Evolutionary conservation across 2,329 filamentous ascomycete species (phyloP).

Genomic region (Acrodontium crateriforme): DNA sequence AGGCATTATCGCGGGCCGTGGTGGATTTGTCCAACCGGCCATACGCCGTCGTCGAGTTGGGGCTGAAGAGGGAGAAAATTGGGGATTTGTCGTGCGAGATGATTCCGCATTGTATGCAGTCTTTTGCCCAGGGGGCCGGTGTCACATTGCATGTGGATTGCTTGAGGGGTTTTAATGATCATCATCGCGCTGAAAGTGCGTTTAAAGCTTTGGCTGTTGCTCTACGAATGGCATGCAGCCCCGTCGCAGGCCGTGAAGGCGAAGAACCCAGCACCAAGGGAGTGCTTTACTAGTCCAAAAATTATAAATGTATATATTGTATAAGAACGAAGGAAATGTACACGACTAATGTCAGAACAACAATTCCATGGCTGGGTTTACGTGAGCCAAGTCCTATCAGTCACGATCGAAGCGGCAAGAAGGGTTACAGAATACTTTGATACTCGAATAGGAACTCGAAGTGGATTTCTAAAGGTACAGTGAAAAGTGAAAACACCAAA

Average conservation of each 20-base stretch:
- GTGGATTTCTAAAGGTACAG: no score
- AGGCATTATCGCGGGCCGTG: constrained; percentile 84
- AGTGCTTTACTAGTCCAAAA: constrained; percentile 53
- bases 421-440: no score
- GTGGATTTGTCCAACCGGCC: constrained; percentile 91
- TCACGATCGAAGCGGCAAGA: no score
- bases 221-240: constrained; percentile 59
- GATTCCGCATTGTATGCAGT: constrained; percentile 90
- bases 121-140: constrained; percentile 79
- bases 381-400: no score
- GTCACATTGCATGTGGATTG: constrained; percentile 95
- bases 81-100: constrained; percentile 90
- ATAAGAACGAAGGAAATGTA: no score
- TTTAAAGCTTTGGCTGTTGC: constrained; percentile 94
- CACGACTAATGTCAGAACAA: no score
- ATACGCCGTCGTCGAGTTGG: constrained; percentile 69
- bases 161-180: constrained; percentile 81
- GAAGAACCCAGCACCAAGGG: constrained; percentile 96
- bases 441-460: no score
- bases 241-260: constrained; percentile 67
- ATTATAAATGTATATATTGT: no score
- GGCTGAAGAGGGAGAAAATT: constrained; percentile 80
- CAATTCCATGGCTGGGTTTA: no score
- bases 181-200: constrained; percentile 89
- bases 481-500: no score